Percentiles rank a stretch among this genome's conserved stretches.
Conservation (phyloP, 495 filamentous ascomycete genomes). For the Trichoderma parareesei region DNA sequence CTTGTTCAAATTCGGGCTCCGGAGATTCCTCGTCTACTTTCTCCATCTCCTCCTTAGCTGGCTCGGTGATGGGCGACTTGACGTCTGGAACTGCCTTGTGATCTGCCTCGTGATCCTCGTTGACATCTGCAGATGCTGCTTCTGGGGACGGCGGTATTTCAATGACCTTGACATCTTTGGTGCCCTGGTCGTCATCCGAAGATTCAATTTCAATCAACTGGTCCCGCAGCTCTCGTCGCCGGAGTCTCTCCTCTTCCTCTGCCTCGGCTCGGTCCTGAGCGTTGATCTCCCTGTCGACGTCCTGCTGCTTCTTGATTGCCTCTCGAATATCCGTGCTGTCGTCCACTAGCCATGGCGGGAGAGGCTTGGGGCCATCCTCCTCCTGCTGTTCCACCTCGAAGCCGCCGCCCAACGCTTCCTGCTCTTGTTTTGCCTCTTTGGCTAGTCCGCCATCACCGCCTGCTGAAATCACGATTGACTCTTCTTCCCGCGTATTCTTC, state of each 20-base stretch:
- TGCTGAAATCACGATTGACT: slow-evolving; percentile 15
- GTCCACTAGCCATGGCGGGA: slow-evolving; percentile 79
- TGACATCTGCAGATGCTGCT: not conserved
- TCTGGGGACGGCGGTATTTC: slow-evolving; percentile 31
- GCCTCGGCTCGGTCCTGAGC: slow-evolving; percentile 45
- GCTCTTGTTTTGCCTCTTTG: slow-evolving; percentile 29
- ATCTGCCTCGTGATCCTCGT: too few species aligned
- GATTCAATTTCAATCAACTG: slow-evolving; percentile 37
- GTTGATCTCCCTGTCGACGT: slow-evolving; percentile 36
- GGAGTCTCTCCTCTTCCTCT: slow-evolving; percentile 35
- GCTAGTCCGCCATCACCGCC: slow-evolving; percentile 10
- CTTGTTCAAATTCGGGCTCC: slow-evolving; percentile 28
- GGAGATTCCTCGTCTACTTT: slow-evolving; percentile 13
- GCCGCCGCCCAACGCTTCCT: slow-evolving; percentile 58
- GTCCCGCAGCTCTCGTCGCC: slow-evolving; percentile 22
- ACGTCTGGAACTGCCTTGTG: too few species aligned
- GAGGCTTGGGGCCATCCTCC: slow-evolving; percentile 47
- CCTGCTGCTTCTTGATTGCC: slow-evolving; percentile 38
- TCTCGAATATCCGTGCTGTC: slow-evolving; percentile 46
- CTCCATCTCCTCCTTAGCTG: not conserved
- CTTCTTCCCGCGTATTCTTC: slow-evolving; percentile 28
- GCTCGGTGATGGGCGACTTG: not conserved
- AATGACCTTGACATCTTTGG: slow-evolving; percentile 49
- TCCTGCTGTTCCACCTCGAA: slow-evolving; percentile 45
- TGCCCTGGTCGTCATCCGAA: slow-evolving; percentile 36